phyloP scores from a whole-genome alignment of 2,329 filamentous ascomycete species.

The Seiridium unicorne region DNA sequence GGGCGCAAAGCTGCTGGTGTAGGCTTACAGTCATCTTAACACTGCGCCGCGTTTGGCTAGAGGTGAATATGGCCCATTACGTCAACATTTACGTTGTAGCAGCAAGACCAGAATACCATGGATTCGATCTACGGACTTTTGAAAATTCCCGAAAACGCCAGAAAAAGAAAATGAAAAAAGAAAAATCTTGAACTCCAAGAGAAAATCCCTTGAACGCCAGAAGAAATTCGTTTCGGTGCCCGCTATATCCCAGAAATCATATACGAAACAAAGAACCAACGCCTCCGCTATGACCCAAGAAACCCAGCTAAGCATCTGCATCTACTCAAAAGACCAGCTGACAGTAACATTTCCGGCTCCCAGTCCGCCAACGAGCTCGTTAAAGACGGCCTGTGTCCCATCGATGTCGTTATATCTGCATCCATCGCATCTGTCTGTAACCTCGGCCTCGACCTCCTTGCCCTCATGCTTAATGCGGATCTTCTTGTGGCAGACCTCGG shows the following conservation, averaged over 20 bases:
- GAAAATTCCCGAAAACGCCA: too few relatives aligned
- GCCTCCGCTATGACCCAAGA: neutral
- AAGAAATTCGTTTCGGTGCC: neutral
- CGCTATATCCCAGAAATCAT: neutral
- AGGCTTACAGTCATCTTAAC: neutral
- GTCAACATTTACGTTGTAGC: too few relatives aligned
- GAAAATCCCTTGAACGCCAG: neutral
- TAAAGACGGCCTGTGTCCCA: conserved; percentile 1
- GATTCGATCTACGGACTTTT: too few relatives aligned
- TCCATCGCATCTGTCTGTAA: neutral
- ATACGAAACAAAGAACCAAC: neutral
- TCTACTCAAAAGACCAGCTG: neutral
- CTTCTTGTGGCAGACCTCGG: neutral
- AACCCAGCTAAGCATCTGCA: neutral
- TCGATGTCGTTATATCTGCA: neutral
- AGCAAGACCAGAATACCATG: too few relatives aligned
- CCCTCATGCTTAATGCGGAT: neutral
- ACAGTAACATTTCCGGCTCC: conserved; percentile 1
- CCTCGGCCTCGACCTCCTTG: neutral
- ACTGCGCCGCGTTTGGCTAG: neutral
- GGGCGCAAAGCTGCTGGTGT: neutral
- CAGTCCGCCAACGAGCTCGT: neutral
- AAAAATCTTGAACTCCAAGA: neutral
- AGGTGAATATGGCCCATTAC: too few relatives aligned
- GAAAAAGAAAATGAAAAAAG: too few relatives aligned